Evolutionary conservation across 306 rosid genomes (phyloP), one percentile per base, ranked within the genome.

Genomic region (Canavalia ensiformis): DNA sequence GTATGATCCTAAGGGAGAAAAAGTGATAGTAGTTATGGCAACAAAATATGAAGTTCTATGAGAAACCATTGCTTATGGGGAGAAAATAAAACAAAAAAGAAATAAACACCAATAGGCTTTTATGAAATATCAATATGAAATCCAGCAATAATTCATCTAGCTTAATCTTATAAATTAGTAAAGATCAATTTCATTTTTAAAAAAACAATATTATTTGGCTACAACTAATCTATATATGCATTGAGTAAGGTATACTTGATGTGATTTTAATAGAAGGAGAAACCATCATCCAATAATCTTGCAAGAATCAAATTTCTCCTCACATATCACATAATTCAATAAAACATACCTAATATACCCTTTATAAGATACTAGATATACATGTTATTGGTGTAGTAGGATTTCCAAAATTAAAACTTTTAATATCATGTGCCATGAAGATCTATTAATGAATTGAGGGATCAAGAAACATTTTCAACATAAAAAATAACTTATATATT

Each of bases 401-500:
- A 52, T 8, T 73, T 28, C 41, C 28, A 28, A n/a, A 8, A 68
- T 29, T 68, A 54, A 8, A 39, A 29, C 67, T 35, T 18, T 8
- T 37, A 72, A 42, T 11, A 28, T 35, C 29, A 63, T 56, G 30
- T 56, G 11, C 52, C 52, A 7, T 45, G 60, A 46, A 70, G 18
- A 25, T 47, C 50, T 47, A 31, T 49, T 34, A 46, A 60, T 39
- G 68, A 59, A 44, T 67, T 39, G 66, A 39, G 13, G 78, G 44
- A 42, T 35, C 68, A 62, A 60, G 37, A 59, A 81, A 66, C 68
- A 71, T 77, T 62, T 67, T 71, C 78, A 77, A 2, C 35, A 50
- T 63, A 6, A 83, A 54, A 64, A 6, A 11, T 31, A 41, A 69
- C 67, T 29, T 7, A 31, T 18, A 18, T n/a, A 63, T 11, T 11